Percentiles rank a stretch among this genome's conserved stretches.
phyloP scores from a whole-genome alignment of 2,329 filamentous ascomycete genomes.

The Canariomyces notabilis region DNA sequence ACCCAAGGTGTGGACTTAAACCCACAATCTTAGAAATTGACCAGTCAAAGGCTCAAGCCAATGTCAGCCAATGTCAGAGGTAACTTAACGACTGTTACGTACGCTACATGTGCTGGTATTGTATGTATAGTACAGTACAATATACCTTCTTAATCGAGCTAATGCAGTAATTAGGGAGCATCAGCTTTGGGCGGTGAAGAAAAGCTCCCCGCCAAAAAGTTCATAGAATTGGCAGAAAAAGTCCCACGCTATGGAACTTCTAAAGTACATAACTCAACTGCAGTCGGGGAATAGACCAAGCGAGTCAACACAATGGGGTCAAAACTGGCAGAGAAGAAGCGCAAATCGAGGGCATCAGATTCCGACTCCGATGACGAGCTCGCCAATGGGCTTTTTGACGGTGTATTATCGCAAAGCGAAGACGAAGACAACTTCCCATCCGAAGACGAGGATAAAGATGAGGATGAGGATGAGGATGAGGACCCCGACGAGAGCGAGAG shows the following conservation, averaged over 20 bases:
- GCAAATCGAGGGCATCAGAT: slow-evolving; percentile 57
- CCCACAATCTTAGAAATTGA: too few relatives aligned
- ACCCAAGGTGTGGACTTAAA: too few relatives aligned
- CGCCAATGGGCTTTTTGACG: slow-evolving; percentile 48
- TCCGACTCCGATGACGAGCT: slow-evolving; percentile 59
- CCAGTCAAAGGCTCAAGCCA: too few relatives aligned
- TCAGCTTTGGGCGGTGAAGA: slow-evolving; percentile 21
- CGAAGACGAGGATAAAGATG: slow-evolving; percentile 36
- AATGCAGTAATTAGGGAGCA: too few relatives aligned
- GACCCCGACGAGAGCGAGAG: slow-evolving; percentile 38
- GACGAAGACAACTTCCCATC: slow-evolving; percentile 51
- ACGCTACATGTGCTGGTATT: too few relatives aligned
- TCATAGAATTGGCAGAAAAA: slow-evolving; percentile 23
- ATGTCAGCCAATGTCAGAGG: too few relatives aligned
- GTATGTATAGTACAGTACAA: too few relatives aligned
- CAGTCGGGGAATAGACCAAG: slow-evolving; percentile 7
- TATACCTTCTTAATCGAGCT: too few relatives aligned
- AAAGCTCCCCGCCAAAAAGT: slow-evolving; percentile 19
- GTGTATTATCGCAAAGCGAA: slow-evolving; percentile 52
- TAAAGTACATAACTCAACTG: slow-evolving; percentile 9
- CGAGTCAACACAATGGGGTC: slow-evolving; percentile 34
- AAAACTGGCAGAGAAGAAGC: slow-evolving; percentile 50
- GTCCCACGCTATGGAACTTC: slow-evolving; percentile 20
- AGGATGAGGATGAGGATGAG: slow-evolving; percentile 37
- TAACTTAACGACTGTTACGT: too few relatives aligned